Base-by-base conservation (phyloP, 768 basidiomycete genomes). In the Naematelia aurantialba region DNA sequence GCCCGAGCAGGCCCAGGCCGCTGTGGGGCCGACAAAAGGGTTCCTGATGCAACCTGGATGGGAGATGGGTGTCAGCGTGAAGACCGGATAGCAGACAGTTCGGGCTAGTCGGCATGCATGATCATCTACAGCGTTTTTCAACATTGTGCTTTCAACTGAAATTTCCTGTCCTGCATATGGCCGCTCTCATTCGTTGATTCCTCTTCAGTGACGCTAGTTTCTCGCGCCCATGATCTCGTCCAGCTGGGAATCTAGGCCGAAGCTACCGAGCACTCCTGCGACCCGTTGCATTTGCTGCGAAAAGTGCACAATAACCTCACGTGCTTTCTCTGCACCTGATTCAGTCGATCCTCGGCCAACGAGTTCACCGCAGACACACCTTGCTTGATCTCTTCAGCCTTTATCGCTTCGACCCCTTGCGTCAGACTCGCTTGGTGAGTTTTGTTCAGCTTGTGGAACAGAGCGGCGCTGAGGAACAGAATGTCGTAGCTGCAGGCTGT, bases 11-110 rank as follows among this genome's bases (percentile, higher is more conserved):
- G 89, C 90, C 17, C 79, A 84, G 14, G 83, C 83, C 3, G 92
- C 92, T 39, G 88, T 87, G 79, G 85, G 87, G 52, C 89, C 87
- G 13, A 78, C 92, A 62, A 85, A 94, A 76, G 87, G 88, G 52
- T 96, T 91, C 76, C 82, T 86, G 42, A 80, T 96, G 68, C 91
- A 92, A 50, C 70, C 72, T 2, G 72, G 69, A 31, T 73, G 74
- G 72, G 60, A 61, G 42, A 73, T 76, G 72, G 60, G 60, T 21
- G 72, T 74, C 29, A 67, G 61, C 45, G 45, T 69, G 21, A n/a
- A n/a, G n/a, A n/a, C n/a, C n/a, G 58, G 63, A 49, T 67, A 58
- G 34, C 24, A 11, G 10, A 46, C 2, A n/a, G 19, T 17, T 58
- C 13, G 31, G 52, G 27, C n/a, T 25, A 30, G 26, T 12, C 27